Conservation (phyloP, 768 basidiomycete genomes). For the Rhizopogon vinicolor region DNA sequence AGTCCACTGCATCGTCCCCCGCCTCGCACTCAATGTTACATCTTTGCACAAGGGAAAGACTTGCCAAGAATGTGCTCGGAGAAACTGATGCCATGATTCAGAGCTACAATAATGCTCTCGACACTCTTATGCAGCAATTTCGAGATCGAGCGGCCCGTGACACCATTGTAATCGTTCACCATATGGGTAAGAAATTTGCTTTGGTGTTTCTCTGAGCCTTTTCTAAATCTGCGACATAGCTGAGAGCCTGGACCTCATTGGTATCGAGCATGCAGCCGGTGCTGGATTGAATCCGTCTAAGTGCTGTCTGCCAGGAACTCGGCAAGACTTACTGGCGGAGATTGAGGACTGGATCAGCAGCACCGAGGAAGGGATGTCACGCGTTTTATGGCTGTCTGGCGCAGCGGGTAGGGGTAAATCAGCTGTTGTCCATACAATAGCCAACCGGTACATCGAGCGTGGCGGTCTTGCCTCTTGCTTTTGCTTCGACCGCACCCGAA, state of each 20-base stretch:
- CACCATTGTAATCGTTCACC: not conserved
- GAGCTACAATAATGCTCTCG: not conserved
- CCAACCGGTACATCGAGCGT: slow-evolving; percentile 1
- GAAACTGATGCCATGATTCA: not conserved
- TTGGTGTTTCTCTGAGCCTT: not conserved
- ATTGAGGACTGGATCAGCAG: slow-evolving; percentile 11
- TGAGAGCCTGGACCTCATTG: not conserved
- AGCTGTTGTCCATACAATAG: slow-evolving; percentile 10
- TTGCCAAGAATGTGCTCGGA: not conserved
- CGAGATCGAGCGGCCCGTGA: not conserved
- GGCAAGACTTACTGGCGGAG: slow-evolving; percentile 4
- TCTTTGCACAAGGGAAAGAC: no score
- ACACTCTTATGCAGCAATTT: not conserved
- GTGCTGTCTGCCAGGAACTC: slow-evolving; percentile 11
- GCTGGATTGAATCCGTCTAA: slow-evolving; percentile 5
- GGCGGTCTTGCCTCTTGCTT: slow-evolving; percentile 12
- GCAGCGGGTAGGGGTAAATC: slow-evolving; percentile 11
- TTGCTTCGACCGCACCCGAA: slow-evolving; percentile 8
- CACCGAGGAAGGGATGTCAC: not conserved
- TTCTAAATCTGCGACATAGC: not conserved
- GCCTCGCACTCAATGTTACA: no score
- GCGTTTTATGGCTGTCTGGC: slow-evolving; percentile 10
- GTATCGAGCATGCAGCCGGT: not conserved
- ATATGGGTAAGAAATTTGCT: not conserved
- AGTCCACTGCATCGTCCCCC: no score